Evolutionary conservation across 116 monocot species (phyloP), one percentile per base, ranked within the genome.

Genomic region (Papilionanthe hybrid): DNA sequence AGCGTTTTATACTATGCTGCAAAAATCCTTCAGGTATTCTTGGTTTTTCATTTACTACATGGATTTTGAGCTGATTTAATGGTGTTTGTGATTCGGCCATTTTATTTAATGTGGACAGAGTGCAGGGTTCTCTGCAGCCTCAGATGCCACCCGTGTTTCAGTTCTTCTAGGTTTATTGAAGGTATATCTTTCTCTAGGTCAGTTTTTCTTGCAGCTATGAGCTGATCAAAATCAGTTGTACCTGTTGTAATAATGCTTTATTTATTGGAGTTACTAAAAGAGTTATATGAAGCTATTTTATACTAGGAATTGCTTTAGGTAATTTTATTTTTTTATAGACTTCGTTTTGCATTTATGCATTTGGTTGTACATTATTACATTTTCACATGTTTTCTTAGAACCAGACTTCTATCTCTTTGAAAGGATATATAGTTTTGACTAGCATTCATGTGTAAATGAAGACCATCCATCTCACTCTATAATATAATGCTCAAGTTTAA

Each of bases 1-100:
- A 98, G 98, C 82, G 98, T 98, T 72, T 78, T 98, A 37, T 98
- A 98, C 78, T 98, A 98, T 93, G 98, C 98, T 72, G 98, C 98
- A 48, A 91, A 94, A 55, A 98, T 98, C 75, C 86, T 98, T 80
- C 87, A 94, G 98, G 98, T 98, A 72, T 57, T 55, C 76, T 50
- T 29, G 25, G 37, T 42, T 72, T 68, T 48, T 58, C 11, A 22
- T 12, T 22, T 69, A 77, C 5, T 5, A 71, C 1, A 65, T 67
- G 13, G n/a, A 30, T 45, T 76, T 10, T 77, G 5, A 43, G 11
- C 42, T 45, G 11, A 75, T 60, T 60, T 13, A 66, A n/a, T 55
- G 42, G 19, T 15, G 47, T 19, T 43, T 41, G 37, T 81, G 12
- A 13, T 85, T 49, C 50, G 10, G 43, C 5, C 47, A n/a, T 49